Percentiles rank a stretch among this genome's conserved stretches.
These are phyloP conservation scores for Acanthamoeba lugdunensis DNA, from an alignment of 208 protist species.

Conservation along the genomic window DNA sequence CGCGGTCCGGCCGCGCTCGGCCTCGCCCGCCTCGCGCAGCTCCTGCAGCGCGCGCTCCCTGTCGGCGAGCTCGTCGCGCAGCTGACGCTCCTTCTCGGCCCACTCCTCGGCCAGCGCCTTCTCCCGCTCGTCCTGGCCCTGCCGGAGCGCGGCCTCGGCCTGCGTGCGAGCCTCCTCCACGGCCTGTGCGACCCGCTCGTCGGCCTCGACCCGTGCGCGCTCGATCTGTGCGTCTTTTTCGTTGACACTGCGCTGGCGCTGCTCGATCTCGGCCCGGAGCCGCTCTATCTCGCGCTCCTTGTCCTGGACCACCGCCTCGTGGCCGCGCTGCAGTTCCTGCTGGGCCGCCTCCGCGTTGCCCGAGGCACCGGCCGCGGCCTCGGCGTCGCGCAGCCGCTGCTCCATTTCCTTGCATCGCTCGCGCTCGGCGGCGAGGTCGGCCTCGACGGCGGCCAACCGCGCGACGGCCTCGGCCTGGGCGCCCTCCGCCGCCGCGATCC, in stretches of 20 bases:
- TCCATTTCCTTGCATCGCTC: background rate
- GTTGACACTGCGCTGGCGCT: background rate
- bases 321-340: background rate
- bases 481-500: background rate
- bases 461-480: background rate
- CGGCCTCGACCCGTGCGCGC: background rate
- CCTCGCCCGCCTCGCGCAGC: background rate
- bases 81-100: background rate
- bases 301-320: background rate
- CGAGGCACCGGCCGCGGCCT: background rate
- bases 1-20: background rate
- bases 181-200: background rate
- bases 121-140: background rate
- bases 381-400: background rate
- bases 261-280: background rate
- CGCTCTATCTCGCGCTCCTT: constrained; percentile 1
- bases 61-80: background rate
- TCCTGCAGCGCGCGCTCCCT: background rate
- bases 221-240: background rate
- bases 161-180: background rate
- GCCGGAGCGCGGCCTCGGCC: background rate
- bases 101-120: background rate
- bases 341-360: background rate
- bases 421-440: background rate
- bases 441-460: background rate